Base-by-base conservation (phyloP, 768 basidiomycete species). In the Rossbeevera mucosa region DNA sequence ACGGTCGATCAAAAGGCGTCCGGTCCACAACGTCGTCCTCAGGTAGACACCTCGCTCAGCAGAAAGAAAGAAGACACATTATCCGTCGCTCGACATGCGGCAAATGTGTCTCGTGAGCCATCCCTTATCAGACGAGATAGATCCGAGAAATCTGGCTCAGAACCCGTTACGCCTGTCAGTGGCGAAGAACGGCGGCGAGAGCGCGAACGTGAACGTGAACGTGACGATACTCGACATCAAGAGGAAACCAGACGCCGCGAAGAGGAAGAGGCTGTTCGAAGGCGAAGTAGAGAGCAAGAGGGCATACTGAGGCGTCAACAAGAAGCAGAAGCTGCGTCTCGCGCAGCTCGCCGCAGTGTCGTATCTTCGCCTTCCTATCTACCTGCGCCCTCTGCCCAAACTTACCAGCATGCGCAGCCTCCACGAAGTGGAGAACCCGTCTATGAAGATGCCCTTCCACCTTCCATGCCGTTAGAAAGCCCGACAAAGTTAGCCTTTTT, bases 401-500 rank as follows among this genome's bases (percentile, higher is more conserved):
- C 59, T n/a, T 66, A 72, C 28, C 76, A 74, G 36, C 69, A 72
- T 41, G 28, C 22, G 44, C 63, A 65, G n/a, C 54, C 61, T 46
- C 64, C 70, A 40, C 71, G 68, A 57, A 58, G 61, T 14, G 63
- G 64, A 48, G 59, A 68, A 51, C 51, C 53, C n/a, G 26, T 67
- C 30, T 65, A 71, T 57, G 64, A 65, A 52, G 66, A 67, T 14
- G 63, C 20, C 7, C 53, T 62, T 21, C 76, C 76, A 16, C 63
- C 68, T 31, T 61, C 72, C 28, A 73, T 86, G 72, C 85, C 87
- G n/a, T 67, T 86, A 13, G 81, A 89, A 66, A 84, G 76, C 57
- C 86, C 86, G 30, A 74, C 74, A 18, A 72, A 73, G 62, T 79
- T 73, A 61, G 81, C 78, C 70, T 42, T 73, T 78, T 57, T 74